Conservation (phyloP, 2,329 filamentous ascomycete species). For the Penicillium sp. region DNA sequence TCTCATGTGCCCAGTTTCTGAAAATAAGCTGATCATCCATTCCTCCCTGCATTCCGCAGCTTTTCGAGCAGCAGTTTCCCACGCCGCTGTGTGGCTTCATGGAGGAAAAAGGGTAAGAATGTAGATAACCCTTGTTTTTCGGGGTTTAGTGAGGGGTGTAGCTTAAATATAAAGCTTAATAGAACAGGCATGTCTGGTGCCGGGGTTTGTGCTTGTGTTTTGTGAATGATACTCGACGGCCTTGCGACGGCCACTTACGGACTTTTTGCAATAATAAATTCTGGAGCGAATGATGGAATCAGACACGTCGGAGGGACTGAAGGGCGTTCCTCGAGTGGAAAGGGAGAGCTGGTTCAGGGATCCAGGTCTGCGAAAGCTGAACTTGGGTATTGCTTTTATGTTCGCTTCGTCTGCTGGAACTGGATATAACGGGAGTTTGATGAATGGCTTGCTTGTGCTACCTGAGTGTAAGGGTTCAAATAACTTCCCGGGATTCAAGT, state of each 20-base stretch:
- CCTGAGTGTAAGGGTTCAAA: conserved; percentile 20
- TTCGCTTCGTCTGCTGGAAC: conserved; percentile 22
- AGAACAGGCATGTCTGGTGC: neutral
- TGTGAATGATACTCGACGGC: neutral
- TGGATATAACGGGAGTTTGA: conserved; percentile 24
- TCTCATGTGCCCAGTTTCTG: neutral
- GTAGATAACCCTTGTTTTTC: conserved; percentile 23
- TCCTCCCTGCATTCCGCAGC: conserved; percentile 26
- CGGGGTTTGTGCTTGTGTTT: neutral
- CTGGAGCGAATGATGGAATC: conserved; percentile 15
- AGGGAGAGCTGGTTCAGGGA: conserved; percentile 21
- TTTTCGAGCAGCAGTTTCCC: conserved; percentile 6
- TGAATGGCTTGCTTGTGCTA: conserved; percentile 23
- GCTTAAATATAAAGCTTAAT: conserved; percentile 15
- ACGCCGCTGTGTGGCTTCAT: conserved; percentile 2
- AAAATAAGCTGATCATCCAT: conserved; percentile 12
- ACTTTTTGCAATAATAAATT: neutral
- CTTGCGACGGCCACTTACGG: neutral
- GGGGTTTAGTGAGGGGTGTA: neutral
- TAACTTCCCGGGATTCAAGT: conserved; percentile 2
- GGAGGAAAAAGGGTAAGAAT: conserved; percentile 16
- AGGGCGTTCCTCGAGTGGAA: neutral
- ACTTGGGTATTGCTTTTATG: conserved; percentile 22
- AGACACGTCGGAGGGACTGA: conserved; percentile 13
- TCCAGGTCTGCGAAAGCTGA: conserved; percentile 21